Percentiles rank a stretch among this genome's conserved stretches.
Evolutionary conservation across 495 filamentous ascomycete genomes (phyloP).

Genomic region (Diplogelasinospora grovesii): DNA sequence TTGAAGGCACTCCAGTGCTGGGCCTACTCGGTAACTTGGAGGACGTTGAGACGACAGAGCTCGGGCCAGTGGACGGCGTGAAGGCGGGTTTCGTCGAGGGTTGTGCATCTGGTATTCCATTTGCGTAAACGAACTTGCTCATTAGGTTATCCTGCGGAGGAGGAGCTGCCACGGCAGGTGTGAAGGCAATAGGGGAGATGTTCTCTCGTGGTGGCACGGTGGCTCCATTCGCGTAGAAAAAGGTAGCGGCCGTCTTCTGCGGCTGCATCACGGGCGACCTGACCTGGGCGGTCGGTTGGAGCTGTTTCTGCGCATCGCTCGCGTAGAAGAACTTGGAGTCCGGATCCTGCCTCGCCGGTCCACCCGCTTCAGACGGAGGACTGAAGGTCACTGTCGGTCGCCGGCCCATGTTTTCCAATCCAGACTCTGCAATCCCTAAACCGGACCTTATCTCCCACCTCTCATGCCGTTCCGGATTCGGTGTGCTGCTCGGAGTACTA

Average conservation of each 20-base stretch:
- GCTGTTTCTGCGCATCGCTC: constrained; percentile 52
- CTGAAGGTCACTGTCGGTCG: constrained; percentile 26
- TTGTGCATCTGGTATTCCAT: constrained; percentile 42
- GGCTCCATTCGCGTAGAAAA: constrained; percentile 50
- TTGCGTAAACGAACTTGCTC: constrained; percentile 75
- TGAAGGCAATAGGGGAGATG: constrained; percentile 21
- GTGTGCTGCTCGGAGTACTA: constrained; percentile 53
- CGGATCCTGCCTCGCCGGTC: constrained; percentile 16
- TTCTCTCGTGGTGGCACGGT: constrained; percentile 19
- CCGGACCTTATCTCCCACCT: constrained; percentile 32
- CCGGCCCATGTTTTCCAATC: constrained; percentile 20
- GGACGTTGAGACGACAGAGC: constrained; percentile 36
- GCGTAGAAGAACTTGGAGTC: constrained; percentile 74
- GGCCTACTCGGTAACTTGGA: constrained; percentile 29
- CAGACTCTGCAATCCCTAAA: constrained; percentile 25
- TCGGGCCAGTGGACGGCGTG: constrained; percentile 22
- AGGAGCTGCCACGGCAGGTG: constrained; percentile 27
- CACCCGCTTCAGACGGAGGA: constrained; percentile 22
- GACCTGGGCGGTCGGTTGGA: constrained; percentile 17
- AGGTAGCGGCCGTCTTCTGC: constrained; percentile 42
- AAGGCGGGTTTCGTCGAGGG: constrained; percentile 18
- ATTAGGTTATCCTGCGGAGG: constrained; percentile 25
- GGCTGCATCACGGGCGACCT: constrained; percentile 19
- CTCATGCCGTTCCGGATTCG: constrained; percentile 38
- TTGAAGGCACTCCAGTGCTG: constrained; percentile 13